Evolutionary conservation across 345 rosid species (phyloP), one percentile per base, ranked within the genome.

Genomic region (Raphanus raphanistrum): DNA sequence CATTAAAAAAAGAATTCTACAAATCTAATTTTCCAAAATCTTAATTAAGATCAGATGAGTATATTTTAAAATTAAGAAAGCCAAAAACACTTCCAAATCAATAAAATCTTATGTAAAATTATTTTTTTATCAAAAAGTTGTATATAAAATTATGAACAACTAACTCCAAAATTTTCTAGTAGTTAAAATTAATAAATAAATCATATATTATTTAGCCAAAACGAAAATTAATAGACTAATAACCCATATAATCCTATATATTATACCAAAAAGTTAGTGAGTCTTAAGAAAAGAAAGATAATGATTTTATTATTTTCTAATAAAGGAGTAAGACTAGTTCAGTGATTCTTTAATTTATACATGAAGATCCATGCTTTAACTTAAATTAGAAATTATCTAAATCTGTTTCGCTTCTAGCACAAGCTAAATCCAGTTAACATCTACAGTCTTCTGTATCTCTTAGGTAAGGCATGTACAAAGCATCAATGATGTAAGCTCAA

Each of bases 331-430:
- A 38, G 45, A 38, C 12, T 38, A 38, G 45, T 38, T 28, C 36
- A 32, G 4, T 32, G 7, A 32, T 32, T 32, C 36, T 32, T 32
- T 32, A 32, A 5, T 32, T 4, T 32, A 32, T 4, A 32, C 4
- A 32, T 32, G 36, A 32, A 32, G 4, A 32, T 32, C 36, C 7
- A 32, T 32, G 6, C 4, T 32, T 32, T 32, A 32, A 32, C 36
- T 32, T 32, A 32, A 32, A 32, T 32, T 32, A 32, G 6, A 32
- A 32, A 32, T 32, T 32, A 35, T 35, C 6, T 35, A 35, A 35
- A 35, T 35, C 41, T 75, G 66, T 87, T 28, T 74, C 88, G 74
- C 84, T 87, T 25, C 89, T 90, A 0, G 66, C 88, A 76, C 84
- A 81, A 61, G 82, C 74, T 79, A 78, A 68, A 72, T 78, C 77